Evolutionary conservation across 306 rosid genomes (phyloP), one percentile per base, ranked within the genome.

Genomic region (Mucuna pruriens): DNA sequence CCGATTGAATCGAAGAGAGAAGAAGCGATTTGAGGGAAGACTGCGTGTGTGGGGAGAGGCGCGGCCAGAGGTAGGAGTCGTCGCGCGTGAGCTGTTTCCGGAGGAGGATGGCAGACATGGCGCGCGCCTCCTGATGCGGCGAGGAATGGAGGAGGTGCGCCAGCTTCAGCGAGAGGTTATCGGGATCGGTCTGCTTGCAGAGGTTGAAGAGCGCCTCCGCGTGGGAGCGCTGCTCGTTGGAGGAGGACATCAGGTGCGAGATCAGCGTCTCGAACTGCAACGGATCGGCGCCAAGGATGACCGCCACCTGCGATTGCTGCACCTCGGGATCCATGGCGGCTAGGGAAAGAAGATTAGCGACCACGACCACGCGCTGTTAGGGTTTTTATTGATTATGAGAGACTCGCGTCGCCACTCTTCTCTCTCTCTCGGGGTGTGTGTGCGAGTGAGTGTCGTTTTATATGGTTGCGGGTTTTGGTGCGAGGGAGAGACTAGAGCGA

Each of bases 31-130:
- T 95, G n/a, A 95, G 90, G 0, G 91, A 45, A 4, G 98, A 64
- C 9, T 93, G 99, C 0, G 98, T 90, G 7, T 86, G 33, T 0
- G 90, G 84, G 20, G 74, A 71, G 29, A 95, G 91, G 0, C 97
- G 92, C 0, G 99, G 99, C 99, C 99, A 95, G 15, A 95, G 87
- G 36, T 91, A 95, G 0, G 99, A 84, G 26, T 95, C 98, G 40
- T 95, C 97, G 52, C 97, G 97, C 0, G 99, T 93, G 26, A 95
- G 96, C 77, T 93, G 99, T 88, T 95, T 95, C 6, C 99, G 88
- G 78, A 95, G 97, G 73, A 95, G 97, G 61, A 95, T 90, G 29
- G 99, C 99, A 29, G 99, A 90, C 99, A 95, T 93, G 68, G 98
- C 98, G 0, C 99, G 98, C 0, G 86, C 94, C 88, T 95, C 99